Base-by-base conservation (phyloP, 2,329 filamentous ascomycete species). In the Colletotrichum sp. region DNA sequence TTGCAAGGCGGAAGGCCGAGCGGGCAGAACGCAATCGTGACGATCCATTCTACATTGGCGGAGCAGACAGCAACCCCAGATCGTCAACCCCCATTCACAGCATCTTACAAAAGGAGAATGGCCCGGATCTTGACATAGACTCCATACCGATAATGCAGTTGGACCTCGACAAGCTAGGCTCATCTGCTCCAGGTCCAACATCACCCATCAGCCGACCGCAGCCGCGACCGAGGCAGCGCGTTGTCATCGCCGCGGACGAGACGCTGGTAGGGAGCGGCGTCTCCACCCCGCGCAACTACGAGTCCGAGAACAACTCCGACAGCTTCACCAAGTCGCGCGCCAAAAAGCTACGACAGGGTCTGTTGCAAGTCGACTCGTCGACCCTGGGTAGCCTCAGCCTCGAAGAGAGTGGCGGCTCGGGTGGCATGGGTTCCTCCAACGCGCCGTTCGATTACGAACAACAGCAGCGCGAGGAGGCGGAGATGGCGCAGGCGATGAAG, bases 131-230 rank as follows among this genome's bases (percentile, higher is more conserved):
- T 10, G 96, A 99, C 82, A 93, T 99, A 58, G 97, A 99, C 84
- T 92, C 95, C 3, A 99, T 99, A 80, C 97, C 97, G 3, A 96
- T 99, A 80, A 97, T 99, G 92, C 93, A 98, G 82, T 89, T 99
- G 62, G 93, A 97, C 77, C 89, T 98, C 9, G 93, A 93, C 36
- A 90, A 89, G 75, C 83, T 89, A 10, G 84, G 83, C 52, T 79
- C 79, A 15, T 66, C 66, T 73, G 79, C 64, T 70, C 82, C 66
- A 70, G 65, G 61, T 9, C 79, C 82, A 66, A 79, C 75, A 65
- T 77, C 81, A 16, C 73, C 81, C 16, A 79, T 84, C 76, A 81
- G 83, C 79, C 78, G 82, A 71, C 79, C 83, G 65, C 70, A 82
- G 43, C 83, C 86, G 24, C 87, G 88, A 78, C 84, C 88, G 7